phyloP scores from a whole-genome alignment of 1,284 basidiomycete genomes.

The Trichosporon sp. region DNA sequence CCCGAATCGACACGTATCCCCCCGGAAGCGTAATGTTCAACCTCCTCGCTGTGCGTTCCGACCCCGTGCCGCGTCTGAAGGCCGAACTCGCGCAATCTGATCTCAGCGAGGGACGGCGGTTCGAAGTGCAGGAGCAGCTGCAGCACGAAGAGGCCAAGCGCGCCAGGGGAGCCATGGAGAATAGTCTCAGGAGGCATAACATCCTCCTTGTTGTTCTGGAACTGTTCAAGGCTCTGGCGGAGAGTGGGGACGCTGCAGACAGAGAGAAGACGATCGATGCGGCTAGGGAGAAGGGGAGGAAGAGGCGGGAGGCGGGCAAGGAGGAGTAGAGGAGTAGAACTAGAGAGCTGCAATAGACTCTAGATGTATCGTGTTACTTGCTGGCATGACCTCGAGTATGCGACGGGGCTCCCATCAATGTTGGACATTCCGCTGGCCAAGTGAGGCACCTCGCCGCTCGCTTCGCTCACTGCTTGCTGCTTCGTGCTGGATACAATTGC shows the following conservation, averaged over 20 bases:
- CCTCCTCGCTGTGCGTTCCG: conserved; percentile 78
- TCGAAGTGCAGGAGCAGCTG: conserved; percentile 65
- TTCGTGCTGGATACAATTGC: too few relatives aligned
- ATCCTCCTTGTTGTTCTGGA: conserved; percentile 45
- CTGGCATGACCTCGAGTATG: too few relatives aligned
- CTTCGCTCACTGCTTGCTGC: too few relatives aligned
- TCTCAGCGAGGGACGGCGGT: conserved; percentile 59
- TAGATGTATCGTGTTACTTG: background rate
- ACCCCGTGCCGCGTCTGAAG: conserved; percentile 70
- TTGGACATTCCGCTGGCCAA: too few relatives aligned
- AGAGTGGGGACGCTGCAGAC: background rate
- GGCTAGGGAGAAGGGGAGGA: background rate
- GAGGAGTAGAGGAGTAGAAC: background rate
- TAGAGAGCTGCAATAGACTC: background rate
- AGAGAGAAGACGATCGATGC: background rate
- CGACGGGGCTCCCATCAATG: too few relatives aligned
- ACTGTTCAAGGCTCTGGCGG: conserved; percentile 38
- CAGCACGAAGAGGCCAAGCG: conserved; percentile 76
- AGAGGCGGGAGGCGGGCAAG: background rate
- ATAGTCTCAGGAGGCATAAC: conserved; percentile 64
- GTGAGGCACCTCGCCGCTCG: too few relatives aligned
- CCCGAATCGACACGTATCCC: conserved; percentile 83
- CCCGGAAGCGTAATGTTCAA: conserved; percentile 86
- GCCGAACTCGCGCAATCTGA: conserved; percentile 62
- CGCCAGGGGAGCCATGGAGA: conserved; percentile 64